Percentiles rank a stretch among this genome's conserved stretches.
These are phyloP conservation scores for Nymphaea colorata DNA, from an alignment of 164 flowering plant genomes.

Conservation along the genomic window DNA sequence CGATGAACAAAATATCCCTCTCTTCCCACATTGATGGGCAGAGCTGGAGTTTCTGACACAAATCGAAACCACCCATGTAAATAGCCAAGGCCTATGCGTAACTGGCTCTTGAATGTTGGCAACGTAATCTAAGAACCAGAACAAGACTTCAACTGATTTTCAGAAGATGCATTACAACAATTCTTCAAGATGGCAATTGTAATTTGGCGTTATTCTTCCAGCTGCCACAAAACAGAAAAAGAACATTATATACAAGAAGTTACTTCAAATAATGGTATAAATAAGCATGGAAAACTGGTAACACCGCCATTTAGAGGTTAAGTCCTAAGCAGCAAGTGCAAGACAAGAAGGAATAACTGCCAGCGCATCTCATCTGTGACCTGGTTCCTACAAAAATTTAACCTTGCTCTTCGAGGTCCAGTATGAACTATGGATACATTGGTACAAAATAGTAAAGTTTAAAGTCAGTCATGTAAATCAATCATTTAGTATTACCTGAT, in stretches of 20 bases:
- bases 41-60: neutral
- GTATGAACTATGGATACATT: neutral
- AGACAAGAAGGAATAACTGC: neutral
- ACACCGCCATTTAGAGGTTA: neutral
- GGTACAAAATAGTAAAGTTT: neutral
- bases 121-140: neutral
- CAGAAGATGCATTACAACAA: slow-evolving; percentile 4
- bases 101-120: neutral
- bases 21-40: neutral
- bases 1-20: neutral
- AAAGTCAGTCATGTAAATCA: neutral
- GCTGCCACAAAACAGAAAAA: slow-evolving; percentile 22
- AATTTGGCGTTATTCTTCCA: slow-evolving; percentile 68
- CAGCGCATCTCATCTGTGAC: neutral
- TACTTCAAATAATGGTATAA: neutral
- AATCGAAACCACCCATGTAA: neutral
- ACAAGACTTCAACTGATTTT: neutral
- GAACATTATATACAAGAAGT: neutral
- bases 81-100: neutral
- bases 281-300: neutral
- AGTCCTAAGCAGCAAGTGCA: neutral
- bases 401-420: no score
- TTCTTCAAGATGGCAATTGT: slow-evolving; percentile 60
- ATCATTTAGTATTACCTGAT: slow-evolving; percentile 27
- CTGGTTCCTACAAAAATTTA: neutral